Evolutionary conservation across 306 rosid genomes (phyloP), one percentile per base, ranked within the genome.

Genomic region (Erythrophleum fordii): DNA sequence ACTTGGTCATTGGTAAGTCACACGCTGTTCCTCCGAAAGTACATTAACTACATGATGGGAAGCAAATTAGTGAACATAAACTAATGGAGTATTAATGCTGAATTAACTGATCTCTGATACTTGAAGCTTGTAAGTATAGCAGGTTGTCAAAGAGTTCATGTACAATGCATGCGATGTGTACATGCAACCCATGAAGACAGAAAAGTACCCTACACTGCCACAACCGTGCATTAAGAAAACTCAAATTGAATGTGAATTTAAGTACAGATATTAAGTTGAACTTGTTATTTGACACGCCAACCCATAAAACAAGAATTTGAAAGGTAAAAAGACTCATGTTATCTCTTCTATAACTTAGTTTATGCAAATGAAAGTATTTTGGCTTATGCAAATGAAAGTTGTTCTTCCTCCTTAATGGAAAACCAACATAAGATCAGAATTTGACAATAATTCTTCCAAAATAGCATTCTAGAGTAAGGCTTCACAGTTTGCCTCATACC

Each of bases 1-100:
- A 84, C 72, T 87, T 85, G 74, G 86, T 82, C 86, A 85, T 89
- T 62, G 98, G 99, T 96, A 89, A 37, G 4, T 66, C 72, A 26
- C 25, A 65, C 13, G 25, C 17, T 62, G 69, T 35, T 65, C 45
- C 20, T 61, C 23, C 42, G 22, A 16, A 46, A 46, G 51, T 13
- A 46, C 51, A 46, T 46, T 46, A 46, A 46, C 51, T 11, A 46
- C 51, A 46, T 46, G 51, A 46, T 46, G 4, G 51, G 8, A 1
- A 42, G 8, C 42, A 3, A 8, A 42, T 42, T 10, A 10, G 8
- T 2, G 12, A 42, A 42, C 46, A 0, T 42, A n/a, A n/a, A n/a
- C n/a, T n/a, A n/a, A n/a, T n/a, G n/a, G n/a, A n/a, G n/a, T n/a
- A n/a, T n/a, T n/a, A 31, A 31, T 1, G 4, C 34, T 31, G 34